These are phyloP conservation scores for Fusarium nurragi DNA, from an alignment of 2,329 filamentous ascomycete genomes.

Conservation along the genomic window DNA sequence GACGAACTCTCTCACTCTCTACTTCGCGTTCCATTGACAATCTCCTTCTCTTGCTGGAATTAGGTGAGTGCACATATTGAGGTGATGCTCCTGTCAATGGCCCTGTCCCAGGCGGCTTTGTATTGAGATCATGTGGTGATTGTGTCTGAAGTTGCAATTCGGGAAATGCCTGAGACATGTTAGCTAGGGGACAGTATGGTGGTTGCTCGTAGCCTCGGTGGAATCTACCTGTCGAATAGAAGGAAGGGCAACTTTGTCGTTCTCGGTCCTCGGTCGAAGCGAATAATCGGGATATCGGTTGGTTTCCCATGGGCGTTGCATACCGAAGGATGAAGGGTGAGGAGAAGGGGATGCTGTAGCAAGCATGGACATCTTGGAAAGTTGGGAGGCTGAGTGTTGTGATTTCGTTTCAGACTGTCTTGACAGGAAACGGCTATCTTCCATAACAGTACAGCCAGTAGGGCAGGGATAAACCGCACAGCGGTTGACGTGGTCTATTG, in stretches of 20 bases:
- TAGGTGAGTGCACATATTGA: slow-evolving; percentile 62
- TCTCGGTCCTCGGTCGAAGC: slow-evolving; percentile 50
- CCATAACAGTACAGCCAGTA: slow-evolving; percentile 50
- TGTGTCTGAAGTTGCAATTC: slow-evolving; percentile 53
- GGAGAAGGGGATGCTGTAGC: slow-evolving; percentile 57
- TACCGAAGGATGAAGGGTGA: slow-evolving; percentile 52
- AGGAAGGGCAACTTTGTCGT: slow-evolving; percentile 57
- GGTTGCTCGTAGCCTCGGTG: not conserved
- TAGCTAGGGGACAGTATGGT: slow-evolving; percentile 22
- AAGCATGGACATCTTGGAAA: slow-evolving; percentile 60
- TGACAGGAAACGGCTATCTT: slow-evolving; percentile 52
- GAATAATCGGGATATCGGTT: slow-evolving; percentile 49
- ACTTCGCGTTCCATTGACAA: slow-evolving; percentile 54
- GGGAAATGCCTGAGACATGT: slow-evolving; percentile 56
- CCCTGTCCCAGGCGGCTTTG: slow-evolving; percentile 47
- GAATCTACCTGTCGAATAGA: slow-evolving; percentile 62
- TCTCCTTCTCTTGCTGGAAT: slow-evolving; percentile 59
- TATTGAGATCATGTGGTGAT: slow-evolving; percentile 46
- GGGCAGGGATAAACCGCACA: slow-evolving; percentile 33
- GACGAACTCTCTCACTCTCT: slow-evolving; percentile 53
- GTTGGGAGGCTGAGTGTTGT: slow-evolving; percentile 38
- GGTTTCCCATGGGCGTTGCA: slow-evolving; percentile 54
- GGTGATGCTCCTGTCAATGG: slow-evolving; percentile 50
- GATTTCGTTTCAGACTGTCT: slow-evolving; percentile 43
- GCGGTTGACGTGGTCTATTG: slow-evolving; percentile 27